Percentiles rank a stretch among this genome's conserved stretches.
These are phyloP conservation scores for Candida dajiaensis DNA, from an alignment of 805 yeast species.

Conservation along the genomic window DNA sequence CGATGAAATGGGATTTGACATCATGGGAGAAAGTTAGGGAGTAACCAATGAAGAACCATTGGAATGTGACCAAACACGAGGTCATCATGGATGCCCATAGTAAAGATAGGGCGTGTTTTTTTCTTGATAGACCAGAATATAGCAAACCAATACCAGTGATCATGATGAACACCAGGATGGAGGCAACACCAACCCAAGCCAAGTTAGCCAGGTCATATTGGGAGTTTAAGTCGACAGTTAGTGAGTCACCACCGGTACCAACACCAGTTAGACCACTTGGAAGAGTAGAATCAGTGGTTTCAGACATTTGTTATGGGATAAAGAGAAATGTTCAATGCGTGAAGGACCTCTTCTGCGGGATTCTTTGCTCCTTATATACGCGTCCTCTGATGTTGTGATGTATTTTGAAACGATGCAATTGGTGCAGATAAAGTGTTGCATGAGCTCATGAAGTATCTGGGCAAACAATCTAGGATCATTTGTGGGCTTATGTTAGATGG, in stretches of 20 bases:
- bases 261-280: constrained; percentile 41
- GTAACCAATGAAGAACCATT: constrained; percentile 99
- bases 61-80: constrained; percentile 75
- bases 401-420: background rate
- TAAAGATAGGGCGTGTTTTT: constrained; percentile 90
- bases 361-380: background rate
- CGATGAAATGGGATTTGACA: constrained; percentile 60
- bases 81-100: constrained; percentile 95
- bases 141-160: constrained; percentile 91
- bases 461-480: background rate
- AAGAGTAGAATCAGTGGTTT: background rate
- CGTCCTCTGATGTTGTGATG: background rate
- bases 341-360: background rate
- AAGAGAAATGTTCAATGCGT: background rate
- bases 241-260: constrained; percentile 78
- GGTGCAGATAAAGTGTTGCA: background rate
- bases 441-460: background rate
- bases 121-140: constrained; percentile 90
- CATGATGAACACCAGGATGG: constrained; percentile 89
- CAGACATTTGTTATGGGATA: background rate
- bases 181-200: constrained; percentile 81
- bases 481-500: no score
- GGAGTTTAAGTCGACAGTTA: constrained; percentile 63
- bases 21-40: constrained; percentile 77
- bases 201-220: constrained; percentile 70